Percentiles rank a stretch among this genome's conserved stretches.
Evolutionary conservation across 2,329 filamentous ascomycete species (phyloP).

Genomic region (Microdochium nivale): DNA sequence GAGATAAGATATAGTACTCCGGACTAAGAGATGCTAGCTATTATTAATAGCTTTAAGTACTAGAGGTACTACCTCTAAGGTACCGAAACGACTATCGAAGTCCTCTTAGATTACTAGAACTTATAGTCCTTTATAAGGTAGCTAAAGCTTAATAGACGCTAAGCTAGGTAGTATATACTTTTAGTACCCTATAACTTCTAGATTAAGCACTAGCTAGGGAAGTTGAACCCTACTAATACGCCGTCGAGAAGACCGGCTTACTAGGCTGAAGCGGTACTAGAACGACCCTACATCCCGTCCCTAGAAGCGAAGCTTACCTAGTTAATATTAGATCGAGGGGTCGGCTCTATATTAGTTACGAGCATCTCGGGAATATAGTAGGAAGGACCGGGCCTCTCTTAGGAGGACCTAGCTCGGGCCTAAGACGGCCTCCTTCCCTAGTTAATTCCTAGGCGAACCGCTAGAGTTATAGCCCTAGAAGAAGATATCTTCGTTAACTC

Average conservation of each 20-base stretch:
- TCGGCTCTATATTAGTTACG: background rate
- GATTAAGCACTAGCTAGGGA: background rate
- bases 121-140: constrained; percentile 14
- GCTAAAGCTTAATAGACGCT: constrained; percentile 11
- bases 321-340: background rate
- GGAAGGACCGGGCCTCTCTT: background rate
- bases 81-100: constrained; percentile 3
- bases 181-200: background rate
- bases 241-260: background rate
- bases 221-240: background rate
- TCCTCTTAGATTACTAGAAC: constrained; percentile 12
- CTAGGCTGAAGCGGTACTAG: background rate
- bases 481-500: background rate
- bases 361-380: background rate
- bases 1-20: constrained; percentile 22
- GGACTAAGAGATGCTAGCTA: constrained; percentile 24
- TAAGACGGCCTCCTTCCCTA: background rate
- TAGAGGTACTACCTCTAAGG: constrained; percentile 12
- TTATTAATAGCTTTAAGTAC: constrained; percentile 15
- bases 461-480: background rate
- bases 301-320: background rate
- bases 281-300: background rate
- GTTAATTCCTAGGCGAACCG: background rate
- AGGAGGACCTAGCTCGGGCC: background rate
- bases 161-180: constrained; percentile 4